Percentiles rank a stretch among this genome's conserved stretches.
These are phyloP conservation scores for Erysimum cheiri DNA, from an alignment of 441 rosid species.

Conservation along the genomic window DNA sequence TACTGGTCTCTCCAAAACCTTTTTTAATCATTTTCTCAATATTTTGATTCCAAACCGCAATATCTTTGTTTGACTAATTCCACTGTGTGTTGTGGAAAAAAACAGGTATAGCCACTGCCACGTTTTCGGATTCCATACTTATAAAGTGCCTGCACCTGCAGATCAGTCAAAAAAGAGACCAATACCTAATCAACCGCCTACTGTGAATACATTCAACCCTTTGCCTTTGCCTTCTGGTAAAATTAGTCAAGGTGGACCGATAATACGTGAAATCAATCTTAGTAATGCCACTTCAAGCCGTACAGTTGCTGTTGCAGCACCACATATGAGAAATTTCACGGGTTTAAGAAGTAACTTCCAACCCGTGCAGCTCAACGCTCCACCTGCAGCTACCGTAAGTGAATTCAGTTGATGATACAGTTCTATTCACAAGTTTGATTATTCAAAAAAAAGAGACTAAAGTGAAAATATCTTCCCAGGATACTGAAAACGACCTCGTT, in stretches of 20 bases:
- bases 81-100: slow-evolving; percentile 33
- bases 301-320: slow-evolving; percentile 39
- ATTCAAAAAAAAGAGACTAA: background rate
- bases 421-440: background rate
- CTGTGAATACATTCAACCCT: slow-evolving; percentile 21
- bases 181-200: slow-evolving; percentile 45
- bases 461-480: slow-evolving; percentile 16
- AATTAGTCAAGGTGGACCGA: slow-evolving; percentile 3
- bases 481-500: slow-evolving; percentile 36
- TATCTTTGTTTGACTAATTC: slow-evolving; percentile 7
- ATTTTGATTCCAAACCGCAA: background rate
- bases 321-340: slow-evolving; percentile 42
- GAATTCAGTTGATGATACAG: slow-evolving; percentile 7
- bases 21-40: background rate
- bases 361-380: slow-evolving; percentile 40
- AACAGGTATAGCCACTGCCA: slow-evolving; percentile 69
- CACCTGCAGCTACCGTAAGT: slow-evolving; percentile 48
- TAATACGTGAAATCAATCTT: slow-evolving; percentile 43
- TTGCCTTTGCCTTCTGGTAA: slow-evolving; percentile 12
- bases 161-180: slow-evolving; percentile 38
- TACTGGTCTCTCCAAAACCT: slow-evolving; percentile 65
- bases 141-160: too few species aligned
- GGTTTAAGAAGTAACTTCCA: slow-evolving; percentile 32
- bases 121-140: slow-evolving; percentile 59
- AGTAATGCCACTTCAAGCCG: slow-evolving; percentile 42